A percentile compares a stretch with the other conserved stretches of the same genome.
These are phyloP conservation scores for Stemphylium lycopersici DNA, from an alignment of 2,329 filamentous ascomycete species.

Conservation along the genomic window DNA sequence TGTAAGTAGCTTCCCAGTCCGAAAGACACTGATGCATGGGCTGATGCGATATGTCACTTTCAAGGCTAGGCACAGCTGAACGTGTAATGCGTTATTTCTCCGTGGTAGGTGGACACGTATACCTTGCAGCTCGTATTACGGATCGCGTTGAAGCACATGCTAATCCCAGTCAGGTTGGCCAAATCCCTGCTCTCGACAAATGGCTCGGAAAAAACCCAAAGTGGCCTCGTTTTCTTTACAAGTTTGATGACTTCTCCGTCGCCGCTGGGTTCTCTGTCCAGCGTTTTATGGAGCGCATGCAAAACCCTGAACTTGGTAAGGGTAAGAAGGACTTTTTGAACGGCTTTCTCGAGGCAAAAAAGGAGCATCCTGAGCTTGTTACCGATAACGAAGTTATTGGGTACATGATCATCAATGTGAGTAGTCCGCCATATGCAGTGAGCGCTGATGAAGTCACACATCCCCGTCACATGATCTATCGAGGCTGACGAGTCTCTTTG, in stretches of 20 bases:
- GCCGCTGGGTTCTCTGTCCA: slow-evolving; percentile 27
- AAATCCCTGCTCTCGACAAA: slow-evolving; percentile 39
- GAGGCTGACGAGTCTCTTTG: neutral
- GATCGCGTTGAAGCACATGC: neutral
- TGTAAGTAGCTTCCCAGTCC: slow-evolving; percentile 7
- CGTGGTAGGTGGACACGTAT: slow-evolving; percentile 21
- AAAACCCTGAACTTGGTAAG: slow-evolving; percentile 20
- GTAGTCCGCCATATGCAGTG: neutral
- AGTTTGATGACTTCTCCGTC: slow-evolving; percentile 30
- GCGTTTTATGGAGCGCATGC: slow-evolving; percentile 31
- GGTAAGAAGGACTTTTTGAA: slow-evolving; percentile 31
- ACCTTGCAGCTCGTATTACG: neutral
- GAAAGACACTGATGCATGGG: neutral
- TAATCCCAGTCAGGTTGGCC: slow-evolving; percentile 27
- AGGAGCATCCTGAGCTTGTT: slow-evolving; percentile 27
- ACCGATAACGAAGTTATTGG: slow-evolving; percentile 39
- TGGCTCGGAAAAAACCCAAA: slow-evolving; percentile 31
- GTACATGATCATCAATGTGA: slow-evolving; percentile 42
- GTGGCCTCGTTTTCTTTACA: slow-evolving; percentile 25
- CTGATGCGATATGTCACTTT: neutral
- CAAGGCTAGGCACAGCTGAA: slow-evolving; percentile 44
- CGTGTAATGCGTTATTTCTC: slow-evolving; percentile 36
- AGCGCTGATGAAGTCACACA: neutral
- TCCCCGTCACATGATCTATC: neutral
- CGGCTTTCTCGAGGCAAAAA: slow-evolving; percentile 28